Evolutionary conservation across 768 basidiomycete genomes (phyloP), one percentile per base, ranked within the genome.

Genomic region (Nevesoporus exiguus): DNA sequence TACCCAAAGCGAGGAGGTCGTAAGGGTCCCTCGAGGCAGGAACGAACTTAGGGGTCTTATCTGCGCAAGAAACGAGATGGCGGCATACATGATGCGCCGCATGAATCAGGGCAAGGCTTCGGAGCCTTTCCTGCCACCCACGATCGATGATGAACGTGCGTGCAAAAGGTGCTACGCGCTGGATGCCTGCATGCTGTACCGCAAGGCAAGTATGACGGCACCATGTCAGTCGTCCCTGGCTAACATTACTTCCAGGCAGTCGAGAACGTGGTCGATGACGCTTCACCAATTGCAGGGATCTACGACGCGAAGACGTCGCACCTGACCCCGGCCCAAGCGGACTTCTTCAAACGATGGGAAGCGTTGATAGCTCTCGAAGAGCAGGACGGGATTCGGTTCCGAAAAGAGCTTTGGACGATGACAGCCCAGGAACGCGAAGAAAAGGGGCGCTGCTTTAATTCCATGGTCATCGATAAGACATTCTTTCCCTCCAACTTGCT

Each of bases 281-380:
- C 71, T 5, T 82, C 81, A 5, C 80, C 79, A 5, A 84, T 88
- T 30, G 76, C 78, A 3, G 82, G 86, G 41, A 77, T 88, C 8
- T 98, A 90, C 65, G 79, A 78, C 0, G 74, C 83, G 55, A 93
- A 90, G 71, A 95, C 92, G 0, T 80, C 82, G 0, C 94, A 98
- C 64, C 76, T 99, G 31, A 88, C 85, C 0, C 69, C 76, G 0
- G 22, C 66, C 0, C 91, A 96, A 41, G 69, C 76, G 0, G 77
- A 76, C 1, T 98, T 98, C 71, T 98, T 97, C 77, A 83, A 83
- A 63, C 78, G 82, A 60, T 99, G 97, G 97, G 97, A 99, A 66
- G 73, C 77, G 3, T 77, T 98, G 15, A 77, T 98, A 52, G 78
- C 91, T 2, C 65, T 85, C 5, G 97, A 99, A 68, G 97, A 98